Percentiles rank a stretch among this genome's conserved stretches.
Conservation (phyloP, 768 basidiomycete genomes). For the Rhodotorula paludigena region DNA sequence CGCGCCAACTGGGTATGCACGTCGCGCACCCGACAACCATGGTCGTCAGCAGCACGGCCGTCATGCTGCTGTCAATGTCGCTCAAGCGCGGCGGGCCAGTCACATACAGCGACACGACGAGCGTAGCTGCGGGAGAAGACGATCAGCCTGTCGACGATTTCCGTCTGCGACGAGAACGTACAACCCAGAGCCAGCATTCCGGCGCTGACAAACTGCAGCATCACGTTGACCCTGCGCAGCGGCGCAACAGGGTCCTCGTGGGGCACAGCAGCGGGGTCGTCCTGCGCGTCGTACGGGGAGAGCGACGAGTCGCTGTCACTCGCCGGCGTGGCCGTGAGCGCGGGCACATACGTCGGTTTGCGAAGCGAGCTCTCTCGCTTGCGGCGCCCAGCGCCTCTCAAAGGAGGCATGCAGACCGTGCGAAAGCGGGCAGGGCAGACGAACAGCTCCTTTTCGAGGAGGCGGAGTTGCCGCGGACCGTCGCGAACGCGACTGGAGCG, state of each 20-base stretch:
- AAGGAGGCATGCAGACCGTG: too few relatives aligned
- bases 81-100: conserved; percentile 6
- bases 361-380: too few relatives aligned
- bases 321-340: background rate
- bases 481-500: too few relatives aligned
- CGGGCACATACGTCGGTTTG: background rate
- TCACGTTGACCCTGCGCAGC: conserved; percentile 3
- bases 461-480: too few relatives aligned
- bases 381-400: too few relatives aligned
- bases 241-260: conserved; percentile 1
- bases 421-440: too few relatives aligned
- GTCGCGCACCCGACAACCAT: background rate
- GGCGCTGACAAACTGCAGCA: background rate
- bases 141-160: background rate
- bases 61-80: conserved; percentile 10
- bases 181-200: conserved; percentile 12
- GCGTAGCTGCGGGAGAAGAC: conserved; percentile 1
- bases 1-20: conserved; percentile 6
- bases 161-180: background rate
- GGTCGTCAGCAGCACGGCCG: conserved; percentile 9
- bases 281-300: background rate
- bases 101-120: conserved; percentile 28
- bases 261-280: background rate
- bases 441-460: too few relatives aligned
- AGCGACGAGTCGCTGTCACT: background rate